Evolutionary conservation across 768 basidiomycete species (phyloP), one percentile per base, ranked within the genome.

Genomic region (Leccinum uliginosum): DNA sequence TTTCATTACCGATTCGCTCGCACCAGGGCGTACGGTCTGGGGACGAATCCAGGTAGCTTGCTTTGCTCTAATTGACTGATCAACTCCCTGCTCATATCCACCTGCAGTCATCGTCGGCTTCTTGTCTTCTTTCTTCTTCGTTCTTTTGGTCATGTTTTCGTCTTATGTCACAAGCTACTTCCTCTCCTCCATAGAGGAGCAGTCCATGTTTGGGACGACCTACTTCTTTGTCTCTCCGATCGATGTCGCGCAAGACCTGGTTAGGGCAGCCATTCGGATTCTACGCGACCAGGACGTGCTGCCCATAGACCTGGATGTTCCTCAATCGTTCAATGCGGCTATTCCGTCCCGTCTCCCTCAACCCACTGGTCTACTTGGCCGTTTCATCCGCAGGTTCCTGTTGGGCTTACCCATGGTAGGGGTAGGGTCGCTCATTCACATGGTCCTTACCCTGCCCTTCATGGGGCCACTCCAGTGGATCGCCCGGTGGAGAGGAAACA

Each of bases 361-460:
- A 23, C 72, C 82, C 14, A 73, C 74, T 2, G 75, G 85, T 35
- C 56, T 89, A 40, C 40, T 90, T 10, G 75, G 72, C 56, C 75
- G 78, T 30, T 82, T 91, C 61, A 59, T 87, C 52, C 82, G 80
- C 43, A 83, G 89, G n/a, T 86, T 92, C 67, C 62, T 92, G 12
- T 68, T 93, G 24, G 91, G 91, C 23, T 74, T 92, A 14, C 89
- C 91, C 27, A 77, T 91, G 55, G 79, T 93, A 12, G 89, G 90
- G 10, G 88, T 87, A 40, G 83, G 83, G 19, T 91, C 87, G 15
- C 70, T 92, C 44, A 80, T 90, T 17, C 87, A 89, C 53, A 81
- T 89, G 81, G 70, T 92, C 15, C 59, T 84, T 63, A 82, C 87
- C 3, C 67, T 84, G 7, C 86, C 84, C 23, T 69, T 86, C 55